A percentile compares a stretch with the other conserved stretches of the same genome.
Conservation (phyloP, 2,329 filamentous ascomycete genomes). For the Cladophialophora bantiana region DNA sequence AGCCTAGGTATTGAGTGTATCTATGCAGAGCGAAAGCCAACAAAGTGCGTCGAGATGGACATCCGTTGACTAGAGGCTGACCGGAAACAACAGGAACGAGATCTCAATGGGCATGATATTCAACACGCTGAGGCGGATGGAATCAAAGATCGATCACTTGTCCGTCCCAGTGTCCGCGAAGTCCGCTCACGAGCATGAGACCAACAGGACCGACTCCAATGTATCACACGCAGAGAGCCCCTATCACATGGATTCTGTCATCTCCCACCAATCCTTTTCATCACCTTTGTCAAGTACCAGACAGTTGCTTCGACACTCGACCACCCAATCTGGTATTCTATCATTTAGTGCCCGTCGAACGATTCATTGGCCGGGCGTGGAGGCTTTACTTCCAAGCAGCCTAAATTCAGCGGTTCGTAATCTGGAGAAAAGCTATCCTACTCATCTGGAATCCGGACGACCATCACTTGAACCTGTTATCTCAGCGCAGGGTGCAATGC, state of each 20-base stretch:
- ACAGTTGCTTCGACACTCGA: constrained; percentile 38
- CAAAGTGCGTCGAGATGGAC: constrained; percentile 51
- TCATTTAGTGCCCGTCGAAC: constrained; percentile 62
- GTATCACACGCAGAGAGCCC: constrained; percentile 41
- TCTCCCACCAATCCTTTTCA: constrained; percentile 43
- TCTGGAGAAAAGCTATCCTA: constrained; percentile 58
- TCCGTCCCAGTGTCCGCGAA: constrained; percentile 48
- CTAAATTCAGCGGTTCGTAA: constrained; percentile 49
- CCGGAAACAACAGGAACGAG: constrained; percentile 53
- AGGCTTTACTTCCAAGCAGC: constrained; percentile 51
- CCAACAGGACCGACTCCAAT: constrained; percentile 21
- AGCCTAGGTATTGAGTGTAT: constrained; percentile 57
- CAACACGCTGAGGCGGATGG: constrained; percentile 61
- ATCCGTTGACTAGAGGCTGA: background rate
- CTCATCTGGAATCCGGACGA: constrained; percentile 58
- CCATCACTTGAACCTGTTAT: constrained; percentile 49
- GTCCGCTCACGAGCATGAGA: constrained; percentile 32
- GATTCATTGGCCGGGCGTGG: constrained; percentile 57
- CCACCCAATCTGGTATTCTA: constrained; percentile 10
- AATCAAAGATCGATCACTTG: constrained; percentile 60
- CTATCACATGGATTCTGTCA: constrained; percentile 42
- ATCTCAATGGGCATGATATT: constrained; percentile 63
- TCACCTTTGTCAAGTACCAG: constrained; percentile 47
- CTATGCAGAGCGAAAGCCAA: constrained; percentile 61
- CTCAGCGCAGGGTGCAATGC: constrained; percentile 14